Evolutionary conservation across 768 basidiomycete genomes (phyloP), one percentile per base, ranked within the genome.

Genomic region (Daedaleopsis nitida): DNA sequence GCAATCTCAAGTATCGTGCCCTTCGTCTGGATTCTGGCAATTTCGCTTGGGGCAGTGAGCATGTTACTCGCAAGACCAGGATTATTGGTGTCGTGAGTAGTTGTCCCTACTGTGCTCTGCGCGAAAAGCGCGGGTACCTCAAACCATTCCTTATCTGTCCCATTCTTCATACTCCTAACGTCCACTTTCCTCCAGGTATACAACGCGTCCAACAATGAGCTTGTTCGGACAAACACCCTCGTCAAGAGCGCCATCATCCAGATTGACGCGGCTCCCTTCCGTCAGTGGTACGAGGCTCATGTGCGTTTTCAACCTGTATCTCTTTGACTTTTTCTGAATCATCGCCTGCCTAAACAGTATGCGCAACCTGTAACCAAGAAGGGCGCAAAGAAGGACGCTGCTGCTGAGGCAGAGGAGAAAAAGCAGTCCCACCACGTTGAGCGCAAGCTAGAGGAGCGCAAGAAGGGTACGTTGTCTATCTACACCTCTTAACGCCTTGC

Each of bases 151-250:
- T 48, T 11, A 7, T 5, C 19, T 32, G 17, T 23, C 21, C 13
- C 47, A 12, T 16, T 12, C 13, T 24, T 2, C 16, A 19, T 6
- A 10, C 4, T n/a, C n/a, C 32, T 5, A 0, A 10, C 5, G 13
- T 21, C 14, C 16, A 24, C 16, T n/a, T 32, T 27, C 50, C 52
- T 2, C 0, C 16, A 96, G 94, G 92, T 94, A 52, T 99, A 98
- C 87, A 99, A 98, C 77, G 87, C 97, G 49, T 96, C 97, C 65
- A 99, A 98, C 88, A 99, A 99, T 81, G 97, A 99, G 80, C 88
- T 98, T 73, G 96, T 99, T 74, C 93, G 97, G 71, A 99, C 97
- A 72, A 98, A 99, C 83, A 99, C 97, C 57, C 88, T 99, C 59
- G 97, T 99, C 75, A 98, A 96, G 84, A 83, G 89, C 64, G 91